Evolutionary conservation across 306 rosid species (phyloP).

Genomic region (Trifolium dubium): DNA sequence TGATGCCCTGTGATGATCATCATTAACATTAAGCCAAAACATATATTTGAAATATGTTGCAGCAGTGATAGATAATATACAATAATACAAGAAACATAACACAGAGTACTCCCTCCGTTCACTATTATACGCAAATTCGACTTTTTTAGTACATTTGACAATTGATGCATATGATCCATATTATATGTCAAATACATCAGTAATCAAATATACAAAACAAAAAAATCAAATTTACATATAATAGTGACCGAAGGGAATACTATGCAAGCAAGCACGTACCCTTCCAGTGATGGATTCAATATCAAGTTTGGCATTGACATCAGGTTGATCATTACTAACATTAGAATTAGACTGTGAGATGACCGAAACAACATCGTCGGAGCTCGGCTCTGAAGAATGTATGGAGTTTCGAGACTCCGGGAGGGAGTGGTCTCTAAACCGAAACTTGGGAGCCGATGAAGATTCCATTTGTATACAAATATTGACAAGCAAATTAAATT

Average conservation of each 20-base stretch:
- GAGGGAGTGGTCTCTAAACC: constrained; percentile 63
- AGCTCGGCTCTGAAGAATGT: constrained; percentile 51
- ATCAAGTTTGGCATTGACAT: constrained; percentile 42
- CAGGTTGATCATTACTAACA: constrained; percentile 27
- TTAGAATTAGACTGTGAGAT: constrained; percentile 36
- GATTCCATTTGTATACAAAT: constrained; percentile 53
- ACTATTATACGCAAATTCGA: too few species aligned
- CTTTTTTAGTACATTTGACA: too few species aligned
- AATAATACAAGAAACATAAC: too few species aligned
- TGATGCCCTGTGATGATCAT: constrained; percentile 60
- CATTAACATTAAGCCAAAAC: background rate
- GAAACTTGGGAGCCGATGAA: constrained; percentile 53
- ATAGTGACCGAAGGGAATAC: too few species aligned
- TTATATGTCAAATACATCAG: too few species aligned
- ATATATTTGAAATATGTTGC: background rate
- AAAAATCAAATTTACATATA: too few species aligned
- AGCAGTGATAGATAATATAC: background rate
- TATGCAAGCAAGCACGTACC: constrained; percentile 37
- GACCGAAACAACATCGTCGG: constrained; percentile 49
- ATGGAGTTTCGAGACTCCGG: constrained; percentile 50
- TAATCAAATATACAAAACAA: too few species aligned
- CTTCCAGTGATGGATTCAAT: constrained; percentile 77
- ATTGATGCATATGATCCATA: too few species aligned
- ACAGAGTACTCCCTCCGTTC: too few species aligned
- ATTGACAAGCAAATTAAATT: too few species aligned